Evolutionary conservation across 148 eudicot genomes (phyloP), one percentile per base, ranked within the genome.

Genomic region (Beta vulgaris): DNA sequence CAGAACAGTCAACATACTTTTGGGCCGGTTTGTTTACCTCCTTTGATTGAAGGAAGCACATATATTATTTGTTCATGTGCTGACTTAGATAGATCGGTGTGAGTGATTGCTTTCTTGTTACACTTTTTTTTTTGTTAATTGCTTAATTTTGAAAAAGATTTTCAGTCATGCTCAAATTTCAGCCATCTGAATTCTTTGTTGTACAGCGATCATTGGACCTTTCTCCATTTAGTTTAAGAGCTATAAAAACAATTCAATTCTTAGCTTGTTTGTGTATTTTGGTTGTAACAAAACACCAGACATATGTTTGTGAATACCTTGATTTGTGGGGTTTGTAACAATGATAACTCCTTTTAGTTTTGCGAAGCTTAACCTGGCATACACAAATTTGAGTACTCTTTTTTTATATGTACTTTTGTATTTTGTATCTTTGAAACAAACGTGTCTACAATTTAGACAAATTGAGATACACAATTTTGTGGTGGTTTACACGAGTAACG

Each of bases 181-280:
- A n/a, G 42, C 12, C 59, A 21, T 70, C 29, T 57, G 36, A 54
- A 73, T 78, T 78, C 60, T 78, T 78, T 78, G 66, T 34, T 78
- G 81, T 78, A 78, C 55, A 78, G 81, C 62, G 72, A 26, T 31
- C 61, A 12, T n/a, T 43, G 76, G 48, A 54, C 59, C n/a, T 78
- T 66, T 54, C 32, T 53, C 42, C n/a, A 44, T 60, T 26, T 77
- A 26, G 53, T 69, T 63, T 32, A 49, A 72, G 18, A 32, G 31
- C 16, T 66, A 46, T 43, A 73, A 73, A 55, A 65, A 26, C 23
- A 21, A 25, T 14, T 69, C 74, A 32, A 29, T 15, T 61, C 4
- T 25, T 37, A 36, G 31, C 34, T 34, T 63, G 32, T 42, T 40
- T 23, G 35, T 76, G 66, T 36, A 28, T 40, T 69, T 60, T 23